Evolutionary conservation across 805 yeast genomes (phyloP).

Genomic region (Spathaspora arborariae): DNA sequence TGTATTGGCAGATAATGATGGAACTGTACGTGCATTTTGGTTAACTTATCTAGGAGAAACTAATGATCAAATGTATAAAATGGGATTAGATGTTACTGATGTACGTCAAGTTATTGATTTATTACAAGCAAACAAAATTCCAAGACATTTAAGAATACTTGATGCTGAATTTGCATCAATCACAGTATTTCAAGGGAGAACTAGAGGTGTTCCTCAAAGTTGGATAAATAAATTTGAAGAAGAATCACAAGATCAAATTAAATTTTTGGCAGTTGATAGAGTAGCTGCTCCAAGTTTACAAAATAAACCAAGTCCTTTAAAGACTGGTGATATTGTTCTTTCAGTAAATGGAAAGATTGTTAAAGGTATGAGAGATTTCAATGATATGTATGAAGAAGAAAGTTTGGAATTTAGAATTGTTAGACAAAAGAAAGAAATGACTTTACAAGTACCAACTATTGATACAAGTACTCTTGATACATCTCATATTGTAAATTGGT

Average conservation of each 20-base stretch:
- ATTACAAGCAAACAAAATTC: slow-evolving; percentile 48
- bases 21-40: slow-evolving; percentile 83
- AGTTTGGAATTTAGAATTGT: slow-evolving; percentile 58
- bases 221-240: slow-evolving; percentile 73
- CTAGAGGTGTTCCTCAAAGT: slow-evolving; percentile 81
- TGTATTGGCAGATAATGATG: slow-evolving; percentile 70
- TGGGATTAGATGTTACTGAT: slow-evolving; percentile 76
- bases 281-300: slow-evolving; percentile 47
- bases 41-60: slow-evolving; percentile 77
- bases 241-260: slow-evolving; percentile 60
- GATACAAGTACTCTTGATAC: slow-evolving; percentile 57
- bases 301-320: slow-evolving; percentile 31
- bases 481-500: slow-evolving; percentile 69
- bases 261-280: slow-evolving; percentile 68
- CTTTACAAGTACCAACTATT: slow-evolving; percentile 60
- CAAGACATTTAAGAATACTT: slow-evolving; percentile 55
- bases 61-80: slow-evolving; percentile 59
- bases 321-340: slow-evolving; percentile 73
- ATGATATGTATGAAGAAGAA: slow-evolving; percentile 42
- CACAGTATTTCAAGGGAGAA: slow-evolving; percentile 70
- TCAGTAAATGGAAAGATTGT: slow-evolving; percentile 65
- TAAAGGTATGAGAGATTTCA: slow-evolving; percentile 64
- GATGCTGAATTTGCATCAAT: slow-evolving; percentile 76
- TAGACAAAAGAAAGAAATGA: slow-evolving; percentile 63
- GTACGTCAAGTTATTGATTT: slow-evolving; percentile 52